phyloP scores from a whole-genome alignment of 805 yeast genomes.

The Pichia nanzhaoensis region DNA sequence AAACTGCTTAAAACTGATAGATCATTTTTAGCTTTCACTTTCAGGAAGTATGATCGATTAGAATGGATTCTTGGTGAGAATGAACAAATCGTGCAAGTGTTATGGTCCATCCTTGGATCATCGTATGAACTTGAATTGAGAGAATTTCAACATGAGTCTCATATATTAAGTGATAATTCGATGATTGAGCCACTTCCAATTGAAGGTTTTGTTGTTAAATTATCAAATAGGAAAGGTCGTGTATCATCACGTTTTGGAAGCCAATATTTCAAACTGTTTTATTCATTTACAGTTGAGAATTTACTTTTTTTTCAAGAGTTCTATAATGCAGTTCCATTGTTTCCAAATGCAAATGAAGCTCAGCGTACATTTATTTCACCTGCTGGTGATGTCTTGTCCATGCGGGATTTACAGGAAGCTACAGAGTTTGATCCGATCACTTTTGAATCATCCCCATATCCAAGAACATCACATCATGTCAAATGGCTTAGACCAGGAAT shows the following conservation, averaged over 20 bases:
- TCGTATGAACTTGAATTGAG: conserved; percentile 60
- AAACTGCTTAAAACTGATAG: conserved; percentile 20
- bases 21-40: conserved; percentile 36
- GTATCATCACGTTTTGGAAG: conserved; percentile 22
- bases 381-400: conserved; percentile 28
- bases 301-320: conserved; percentile 53
- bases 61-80: conserved; percentile 57
- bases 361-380: conserved; percentile 26
- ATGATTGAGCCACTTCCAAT: conserved; percentile 60
- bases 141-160: conserved; percentile 35
- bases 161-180: conserved; percentile 22
- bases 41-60: conserved; percentile 65
- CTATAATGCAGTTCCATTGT: conserved; percentile 55
- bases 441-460: conserved; percentile 44
- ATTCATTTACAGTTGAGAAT: conserved; percentile 57
- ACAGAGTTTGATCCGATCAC: conserved; percentile 29
- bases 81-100: conserved; percentile 36
- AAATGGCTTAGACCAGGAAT: conserved; percentile 48
- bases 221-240: conserved; percentile 45
- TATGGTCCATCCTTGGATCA: conserved; percentile 36
- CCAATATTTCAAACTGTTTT: conserved; percentile 47
- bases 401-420: conserved; percentile 18
- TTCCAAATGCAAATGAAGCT: conserved; percentile 15
- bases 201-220: conserved; percentile 71
- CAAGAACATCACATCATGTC: conserved; percentile 46